phyloP scores from a whole-genome alignment of 495 filamentous ascomycete species.

The Daldinia concentrica region DNA sequence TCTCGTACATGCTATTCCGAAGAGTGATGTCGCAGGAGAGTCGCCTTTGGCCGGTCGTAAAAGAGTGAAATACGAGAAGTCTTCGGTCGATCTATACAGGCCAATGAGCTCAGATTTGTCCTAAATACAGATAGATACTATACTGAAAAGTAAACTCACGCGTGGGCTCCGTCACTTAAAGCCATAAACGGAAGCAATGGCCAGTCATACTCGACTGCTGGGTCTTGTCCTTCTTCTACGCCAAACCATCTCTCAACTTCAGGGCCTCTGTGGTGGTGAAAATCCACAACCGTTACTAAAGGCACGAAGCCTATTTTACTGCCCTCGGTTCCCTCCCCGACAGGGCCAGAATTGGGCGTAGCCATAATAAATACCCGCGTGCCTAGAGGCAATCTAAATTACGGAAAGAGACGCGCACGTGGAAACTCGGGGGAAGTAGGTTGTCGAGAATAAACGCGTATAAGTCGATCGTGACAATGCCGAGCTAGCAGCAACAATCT shows the following conservation, averaged over 20 bases:
- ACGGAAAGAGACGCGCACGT: not conserved
- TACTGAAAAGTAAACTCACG: constrained; percentile 64
- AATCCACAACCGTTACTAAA: constrained; percentile 90
- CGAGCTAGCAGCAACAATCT: constrained; percentile 4
- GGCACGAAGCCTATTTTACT: constrained; percentile 56
- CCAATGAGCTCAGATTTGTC: constrained; percentile 18
- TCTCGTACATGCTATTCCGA: constrained; percentile 94
- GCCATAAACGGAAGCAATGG: constrained; percentile 94
- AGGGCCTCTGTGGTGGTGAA: constrained; percentile 95
- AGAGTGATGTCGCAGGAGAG: constrained; percentile 80
- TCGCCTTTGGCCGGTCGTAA: constrained; percentile 68
- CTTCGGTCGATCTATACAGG: constrained; percentile 77
- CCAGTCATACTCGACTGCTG: constrained; percentile 90
- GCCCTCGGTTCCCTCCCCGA: constrained; percentile 16
- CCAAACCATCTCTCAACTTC: constrained; percentile 95
- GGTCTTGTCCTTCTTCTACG: constrained; percentile 77
- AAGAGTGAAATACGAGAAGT: constrained; percentile 98
- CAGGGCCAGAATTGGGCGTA: constrained; percentile 16
- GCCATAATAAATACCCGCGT: constrained; percentile 31
- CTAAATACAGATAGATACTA: not conserved
- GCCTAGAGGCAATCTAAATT: not conserved
- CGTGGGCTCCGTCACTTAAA: constrained; percentile 93
- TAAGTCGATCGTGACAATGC: constrained; percentile 1
- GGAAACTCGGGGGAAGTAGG: constrained; percentile 14
- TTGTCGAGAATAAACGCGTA: constrained; percentile 7